phyloP scores from a whole-genome alignment of 1,284 basidiomycete species.

The Sporisorium iseilematis-ciliati region DNA sequence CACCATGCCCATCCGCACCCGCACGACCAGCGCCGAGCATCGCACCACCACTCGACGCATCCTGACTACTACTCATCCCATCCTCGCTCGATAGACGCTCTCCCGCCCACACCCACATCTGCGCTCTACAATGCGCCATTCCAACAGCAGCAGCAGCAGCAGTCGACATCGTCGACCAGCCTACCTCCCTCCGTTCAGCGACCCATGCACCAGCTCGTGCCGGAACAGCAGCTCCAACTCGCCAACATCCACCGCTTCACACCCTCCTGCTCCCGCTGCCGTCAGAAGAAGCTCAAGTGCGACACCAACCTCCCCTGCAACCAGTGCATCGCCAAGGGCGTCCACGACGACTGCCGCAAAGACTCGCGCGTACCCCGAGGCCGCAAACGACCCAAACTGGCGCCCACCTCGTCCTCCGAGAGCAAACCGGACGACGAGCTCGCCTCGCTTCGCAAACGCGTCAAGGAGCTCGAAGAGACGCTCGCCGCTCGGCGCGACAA shows the following conservation, averaged over 20 bases:
- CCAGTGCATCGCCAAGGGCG: slow-evolving; percentile 56
- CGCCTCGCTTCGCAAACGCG: slow-evolving; percentile 33
- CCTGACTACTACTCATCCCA: background rate
- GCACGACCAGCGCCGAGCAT: slow-evolving; percentile 4
- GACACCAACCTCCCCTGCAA: slow-evolving; percentile 52
- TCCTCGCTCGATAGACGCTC: background rate
- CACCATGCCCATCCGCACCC: background rate
- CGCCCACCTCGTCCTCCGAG: slow-evolving; percentile 10
- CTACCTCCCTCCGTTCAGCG: slow-evolving; percentile 31
- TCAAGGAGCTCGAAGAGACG: slow-evolving; percentile 40
- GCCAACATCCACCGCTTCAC: slow-evolving; percentile 50
- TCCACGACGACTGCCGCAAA: slow-evolving; percentile 53
- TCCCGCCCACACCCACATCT: slow-evolving; percentile 3
- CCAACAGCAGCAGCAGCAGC: background rate
- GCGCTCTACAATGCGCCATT: background rate
- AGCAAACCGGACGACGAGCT: slow-evolving; percentile 34
- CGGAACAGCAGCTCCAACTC: slow-evolving; percentile 47
- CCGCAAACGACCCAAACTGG: slow-evolving; percentile 44
- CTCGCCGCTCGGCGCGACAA: slow-evolving; percentile 5
- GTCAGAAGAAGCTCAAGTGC: slow-evolving; percentile 57
- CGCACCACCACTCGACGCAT: slow-evolving; percentile 10
- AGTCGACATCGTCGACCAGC: background rate
- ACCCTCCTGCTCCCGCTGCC: slow-evolving; percentile 49
- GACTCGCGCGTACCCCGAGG: slow-evolving; percentile 52
- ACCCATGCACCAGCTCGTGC: slow-evolving; percentile 37